Evolutionary conservation across 257 asterid species (phyloP).

Genomic region (Solanum clarkiae): DNA sequence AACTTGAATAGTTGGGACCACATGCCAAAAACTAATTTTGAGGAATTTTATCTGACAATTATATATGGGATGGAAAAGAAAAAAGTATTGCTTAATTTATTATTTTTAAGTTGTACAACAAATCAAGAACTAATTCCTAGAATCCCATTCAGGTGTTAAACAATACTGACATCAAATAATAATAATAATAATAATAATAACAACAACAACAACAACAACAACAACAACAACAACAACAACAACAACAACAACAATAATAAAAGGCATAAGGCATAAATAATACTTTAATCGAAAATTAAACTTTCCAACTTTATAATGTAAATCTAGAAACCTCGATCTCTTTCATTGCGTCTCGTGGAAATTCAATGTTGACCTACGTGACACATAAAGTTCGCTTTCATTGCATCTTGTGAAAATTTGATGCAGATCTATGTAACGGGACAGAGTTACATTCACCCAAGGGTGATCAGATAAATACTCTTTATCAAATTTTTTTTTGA

Average conservation of each 20-base stretch:
- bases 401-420: too few species aligned
- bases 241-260: background rate
- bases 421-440: too few species aligned
- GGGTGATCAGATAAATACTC: too few species aligned
- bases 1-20: constrained; percentile 33
- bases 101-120: background rate
- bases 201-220: background rate
- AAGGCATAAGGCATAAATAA: background rate
- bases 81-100: background rate
- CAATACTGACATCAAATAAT: background rate
- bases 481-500: too few species aligned
- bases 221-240: background rate
- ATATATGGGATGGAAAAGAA: background rate
- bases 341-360: rapidly evolving
- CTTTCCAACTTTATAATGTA: background rate
- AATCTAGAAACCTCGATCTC: background rate
- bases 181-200: background rate
- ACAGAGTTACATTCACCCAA: rapidly evolving
- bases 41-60: background rate
- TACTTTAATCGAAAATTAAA: background rate
- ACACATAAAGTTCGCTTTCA: background rate
- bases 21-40: constrained; percentile 11
- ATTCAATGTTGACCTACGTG: background rate
- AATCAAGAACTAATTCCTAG: background rate
- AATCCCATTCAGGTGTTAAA: background rate